Evolutionary conservation across 2,329 filamentous ascomycete species (phyloP).

Genomic region (Alternaria hordeiaustralica): DNA sequence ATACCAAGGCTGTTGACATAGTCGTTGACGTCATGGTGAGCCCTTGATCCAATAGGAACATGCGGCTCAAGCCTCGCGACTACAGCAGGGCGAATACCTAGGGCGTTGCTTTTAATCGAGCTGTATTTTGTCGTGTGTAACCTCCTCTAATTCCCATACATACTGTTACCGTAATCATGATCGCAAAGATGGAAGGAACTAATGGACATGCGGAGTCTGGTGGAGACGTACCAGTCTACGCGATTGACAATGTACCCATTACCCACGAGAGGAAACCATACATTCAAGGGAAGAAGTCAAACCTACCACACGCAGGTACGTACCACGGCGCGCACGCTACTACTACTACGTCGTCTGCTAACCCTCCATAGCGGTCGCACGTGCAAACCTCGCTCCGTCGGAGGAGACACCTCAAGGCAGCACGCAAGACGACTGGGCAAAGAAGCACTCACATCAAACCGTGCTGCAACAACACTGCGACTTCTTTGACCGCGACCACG

Average conservation of each 20-base stretch:
- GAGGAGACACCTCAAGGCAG: conserved; percentile 53
- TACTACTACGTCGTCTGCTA: background rate
- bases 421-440: conserved; percentile 46
- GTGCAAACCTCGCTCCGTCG: conserved; percentile 52
- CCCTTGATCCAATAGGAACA: conserved; percentile 10
- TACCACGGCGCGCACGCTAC: background rate
- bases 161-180: background rate
- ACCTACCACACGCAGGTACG: conserved; percentile 22
- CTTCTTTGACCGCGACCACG: conserved; percentile 61
- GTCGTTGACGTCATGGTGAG: conserved; percentile 15
- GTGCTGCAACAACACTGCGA: conserved; percentile 61
- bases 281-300: conserved; percentile 8
- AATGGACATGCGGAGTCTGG: background rate
- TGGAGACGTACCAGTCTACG: conserved; percentile 6
- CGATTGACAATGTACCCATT: conserved; percentile 15
- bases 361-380: conserved; percentile 44
- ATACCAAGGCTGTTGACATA: conserved; percentile 4
- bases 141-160: background rate
- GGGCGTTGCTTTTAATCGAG: background rate
- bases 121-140: background rate
- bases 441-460: conserved; percentile 49
- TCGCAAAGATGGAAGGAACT: conserved; percentile 1
- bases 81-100: background rate
- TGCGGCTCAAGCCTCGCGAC: background rate
- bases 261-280: conserved; percentile 19